Evolutionary conservation across 2,329 filamentous ascomycete genomes (phyloP), one percentile per base, ranked within the genome.

Genomic region (Allantophomopsis lycopodina): DNA sequence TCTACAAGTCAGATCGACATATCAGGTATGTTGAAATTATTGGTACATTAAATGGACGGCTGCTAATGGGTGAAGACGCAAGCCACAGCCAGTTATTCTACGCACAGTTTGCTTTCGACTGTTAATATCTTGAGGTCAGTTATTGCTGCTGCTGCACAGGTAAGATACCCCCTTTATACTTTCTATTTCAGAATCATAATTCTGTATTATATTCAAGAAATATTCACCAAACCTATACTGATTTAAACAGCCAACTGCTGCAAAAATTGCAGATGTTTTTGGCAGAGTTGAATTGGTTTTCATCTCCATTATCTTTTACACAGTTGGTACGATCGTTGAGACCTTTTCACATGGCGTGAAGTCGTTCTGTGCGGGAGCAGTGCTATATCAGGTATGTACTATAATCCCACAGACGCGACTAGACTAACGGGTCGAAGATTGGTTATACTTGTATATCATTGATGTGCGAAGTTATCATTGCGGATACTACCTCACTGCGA

Each of bases 381-480:
- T 78, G 32, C 54, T 79, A 31, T 78, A 78, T 54, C 73, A 68
- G 51, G 57, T 59, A 45, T 18, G 13, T 28, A 15, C 12, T 14
- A 8, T 14, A 17, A 21, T 8, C 16, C 3, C 20, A 28, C 35
- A 21, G 32, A 15, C 8, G 15, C 4, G 15, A 39, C 17, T 12
- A 28, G 7, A 28, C 23, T 28, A 10, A 28, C 23, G 8, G 10
- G 23, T 8, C 8, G 5, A 28, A 69, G 62, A 62, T 80, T 32
- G 77, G 77, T 37, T 80, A 76, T 51, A 80, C 76, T 10, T 65
- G 65, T 47, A 61, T 79, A 18, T 61, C 76, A 14, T 58, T 81
- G 11, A 62, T 81, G 1, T 63, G 79, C 16, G 74, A 81, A 54
- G 71, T 81, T 48, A 66, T 82, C 43, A 61, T 81, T 35, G 76